These are phyloP conservation scores for Boletus eberwhitei DNA, from an alignment of 768 basidiomycete genomes.

Conservation along the genomic window DNA sequence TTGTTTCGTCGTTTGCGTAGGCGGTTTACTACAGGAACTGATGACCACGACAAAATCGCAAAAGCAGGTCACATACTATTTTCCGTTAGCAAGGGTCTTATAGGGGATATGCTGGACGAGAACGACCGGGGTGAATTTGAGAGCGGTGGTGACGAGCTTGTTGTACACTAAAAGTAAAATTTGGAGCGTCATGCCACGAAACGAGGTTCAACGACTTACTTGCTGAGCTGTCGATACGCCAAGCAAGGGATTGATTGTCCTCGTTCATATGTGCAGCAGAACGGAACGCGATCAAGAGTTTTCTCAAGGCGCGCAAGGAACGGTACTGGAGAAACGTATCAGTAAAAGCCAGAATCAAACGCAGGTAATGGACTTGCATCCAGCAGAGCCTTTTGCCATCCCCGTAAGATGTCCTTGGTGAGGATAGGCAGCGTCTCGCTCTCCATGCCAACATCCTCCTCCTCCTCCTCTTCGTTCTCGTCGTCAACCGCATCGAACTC, in stretches of 20 bases:
- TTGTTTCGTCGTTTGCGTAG: conserved; percentile 76
- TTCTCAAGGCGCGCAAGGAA: conserved; percentile 79
- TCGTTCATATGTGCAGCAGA: conserved; percentile 89
- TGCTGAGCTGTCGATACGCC: conserved; percentile 79
- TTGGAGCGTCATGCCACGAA: neutral
- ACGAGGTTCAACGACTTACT: conserved; percentile 14
- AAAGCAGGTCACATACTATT: conserved; percentile 58
- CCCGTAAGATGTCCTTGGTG: conserved; percentile 64
- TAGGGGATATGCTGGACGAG: conserved; percentile 85
- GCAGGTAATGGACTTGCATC: conserved; percentile 49
- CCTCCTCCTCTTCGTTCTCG: conserved; percentile 45
- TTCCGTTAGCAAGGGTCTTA: conserved; percentile 77
- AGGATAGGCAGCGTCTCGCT: conserved; percentile 49
- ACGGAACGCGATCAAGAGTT: conserved; percentile 85
- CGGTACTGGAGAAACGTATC: conserved; percentile 54
- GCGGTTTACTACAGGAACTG: conserved; percentile 66
- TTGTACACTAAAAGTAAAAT: conserved; percentile 67
- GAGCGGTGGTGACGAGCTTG: conserved; percentile 82
- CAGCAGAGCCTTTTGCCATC: conserved; percentile 88
- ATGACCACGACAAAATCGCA: neutral
- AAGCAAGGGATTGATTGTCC: conserved; percentile 73
- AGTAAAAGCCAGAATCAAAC: neutral
- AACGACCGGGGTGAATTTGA: conserved; percentile 89
- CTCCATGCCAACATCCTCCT: conserved; percentile 40
- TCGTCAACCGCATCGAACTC: conserved; percentile 66